These are phyloP conservation scores for Boeremia exigua DNA, from an alignment of 2,329 filamentous ascomycete genomes.

Conservation along the genomic window DNA sequence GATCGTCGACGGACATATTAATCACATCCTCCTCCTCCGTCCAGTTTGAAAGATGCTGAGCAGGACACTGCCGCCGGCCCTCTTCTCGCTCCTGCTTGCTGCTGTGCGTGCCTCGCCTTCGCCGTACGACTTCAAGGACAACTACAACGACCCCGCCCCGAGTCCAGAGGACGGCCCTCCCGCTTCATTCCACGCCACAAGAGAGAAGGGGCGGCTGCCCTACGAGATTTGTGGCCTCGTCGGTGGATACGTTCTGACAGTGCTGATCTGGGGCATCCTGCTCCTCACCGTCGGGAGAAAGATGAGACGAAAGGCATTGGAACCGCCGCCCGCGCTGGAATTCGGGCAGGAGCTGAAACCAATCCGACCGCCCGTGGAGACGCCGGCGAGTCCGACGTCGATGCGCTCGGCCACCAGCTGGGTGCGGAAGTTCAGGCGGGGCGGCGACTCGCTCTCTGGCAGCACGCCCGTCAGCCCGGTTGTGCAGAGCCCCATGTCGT, in stretches of 20 bases:
- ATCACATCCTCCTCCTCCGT: constrained; percentile 8
- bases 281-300: constrained; percentile 56
- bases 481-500: constrained; percentile 68
- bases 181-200: constrained; percentile 36
- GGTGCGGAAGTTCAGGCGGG: constrained; percentile 43
- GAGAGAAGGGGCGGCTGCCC: constrained; percentile 66
- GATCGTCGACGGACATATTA: constrained; percentile 18
- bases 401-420: constrained; percentile 40
- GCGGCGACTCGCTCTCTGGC: constrained; percentile 34
- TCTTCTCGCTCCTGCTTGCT: constrained; percentile 37
- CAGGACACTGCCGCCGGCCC: constrained; percentile 30
- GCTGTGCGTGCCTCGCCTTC: constrained; percentile 29
- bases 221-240: constrained; percentile 84
- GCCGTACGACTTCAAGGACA: constrained; percentile 34
- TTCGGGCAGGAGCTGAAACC: constrained; percentile 61
- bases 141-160: constrained; percentile 36
- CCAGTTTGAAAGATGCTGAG: constrained; percentile 30
- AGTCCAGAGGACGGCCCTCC: constrained; percentile 39
- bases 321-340: constrained; percentile 59
- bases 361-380: constrained; percentile 29
- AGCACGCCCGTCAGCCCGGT: constrained; percentile 46
- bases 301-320: constrained; percentile 54
- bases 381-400: constrained; percentile 42
- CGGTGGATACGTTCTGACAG: constrained; percentile 79
- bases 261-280: constrained; percentile 73